These are phyloP conservation scores for Cylindrotheca fusiformis DNA, from an alignment of 108 stramenopile genomes.

Conservation along the genomic window DNA sequence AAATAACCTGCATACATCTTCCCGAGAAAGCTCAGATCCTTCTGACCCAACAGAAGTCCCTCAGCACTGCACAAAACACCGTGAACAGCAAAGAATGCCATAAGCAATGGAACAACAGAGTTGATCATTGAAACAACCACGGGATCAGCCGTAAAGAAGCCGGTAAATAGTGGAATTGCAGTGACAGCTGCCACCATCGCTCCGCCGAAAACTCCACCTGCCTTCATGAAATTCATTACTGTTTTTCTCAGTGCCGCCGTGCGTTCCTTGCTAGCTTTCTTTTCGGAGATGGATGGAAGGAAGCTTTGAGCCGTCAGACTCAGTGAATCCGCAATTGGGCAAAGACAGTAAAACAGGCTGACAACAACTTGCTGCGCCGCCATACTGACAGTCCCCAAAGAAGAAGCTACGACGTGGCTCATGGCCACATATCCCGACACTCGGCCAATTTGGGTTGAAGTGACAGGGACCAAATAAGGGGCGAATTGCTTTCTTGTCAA, in stretches of 20 bases:
- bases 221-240: constrained; percentile 62
- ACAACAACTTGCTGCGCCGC: constrained; percentile 80
- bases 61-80: constrained; percentile 68
- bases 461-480: constrained; percentile 78
- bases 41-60: constrained; percentile 77
- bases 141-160: constrained; percentile 73
- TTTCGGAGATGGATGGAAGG: constrained; percentile 60
- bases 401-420: constrained; percentile 72
- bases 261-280: constrained; percentile 35
- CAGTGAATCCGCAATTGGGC: constrained; percentile 76
- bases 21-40: constrained; percentile 69
- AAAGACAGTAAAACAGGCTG: constrained; percentile 72
- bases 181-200: constrained; percentile 52
- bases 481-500: constrained; percentile 40
- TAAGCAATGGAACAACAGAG: constrained; percentile 56
- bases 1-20: constrained; percentile 70
- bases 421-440: constrained; percentile 80
- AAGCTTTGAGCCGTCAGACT: constrained; percentile 78
- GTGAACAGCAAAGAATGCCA: constrained; percentile 60
- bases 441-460: constrained; percentile 72
- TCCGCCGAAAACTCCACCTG: constrained; percentile 57
- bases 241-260: constrained; percentile 54
- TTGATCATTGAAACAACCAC: constrained; percentile 56
- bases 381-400: constrained; percentile 72
- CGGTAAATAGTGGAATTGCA: constrained; percentile 58